A percentile compares a stretch with the other conserved stretches of the same genome.
Conservation (phyloP, 345 rosid genomes). For the Melaleuca quinquenervia region DNA sequence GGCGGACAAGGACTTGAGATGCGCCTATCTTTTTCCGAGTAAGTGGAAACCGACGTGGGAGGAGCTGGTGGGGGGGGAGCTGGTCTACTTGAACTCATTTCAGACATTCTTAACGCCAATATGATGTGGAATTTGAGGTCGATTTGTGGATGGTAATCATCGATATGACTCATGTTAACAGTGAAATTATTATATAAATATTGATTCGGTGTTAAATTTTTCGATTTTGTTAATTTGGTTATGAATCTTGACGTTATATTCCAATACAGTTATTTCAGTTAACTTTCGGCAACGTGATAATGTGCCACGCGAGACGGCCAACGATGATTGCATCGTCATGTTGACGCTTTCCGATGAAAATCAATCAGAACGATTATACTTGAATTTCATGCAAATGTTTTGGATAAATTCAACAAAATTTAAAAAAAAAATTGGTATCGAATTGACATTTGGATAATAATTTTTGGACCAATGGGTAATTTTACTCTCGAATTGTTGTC, state of each 20-base stretch:
- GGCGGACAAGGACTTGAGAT: background rate
- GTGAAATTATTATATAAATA: too few relatives aligned
- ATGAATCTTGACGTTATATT: background rate
- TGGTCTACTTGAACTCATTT: background rate
- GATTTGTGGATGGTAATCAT: background rate
- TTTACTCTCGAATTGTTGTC: background rate
- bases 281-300: accelerated
- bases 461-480: background rate
- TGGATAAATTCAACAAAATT: background rate
- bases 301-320: background rate
- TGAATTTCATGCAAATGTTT: background rate
- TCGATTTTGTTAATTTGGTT: background rate
- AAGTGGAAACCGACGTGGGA: background rate
- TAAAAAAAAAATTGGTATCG: background rate
- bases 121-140: background rate
- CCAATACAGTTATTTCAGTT: background rate
- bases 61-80: background rate
- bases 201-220: too few relatives aligned
- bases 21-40: background rate
- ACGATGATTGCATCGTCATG: accelerated
- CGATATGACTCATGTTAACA: background rate
- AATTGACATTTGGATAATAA: background rate
- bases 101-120: background rate
- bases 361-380: background rate
- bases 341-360: background rate